These are phyloP conservation scores for Solanum arcanum DNA, from an alignment of 257 asterid species.

Conservation along the genomic window DNA sequence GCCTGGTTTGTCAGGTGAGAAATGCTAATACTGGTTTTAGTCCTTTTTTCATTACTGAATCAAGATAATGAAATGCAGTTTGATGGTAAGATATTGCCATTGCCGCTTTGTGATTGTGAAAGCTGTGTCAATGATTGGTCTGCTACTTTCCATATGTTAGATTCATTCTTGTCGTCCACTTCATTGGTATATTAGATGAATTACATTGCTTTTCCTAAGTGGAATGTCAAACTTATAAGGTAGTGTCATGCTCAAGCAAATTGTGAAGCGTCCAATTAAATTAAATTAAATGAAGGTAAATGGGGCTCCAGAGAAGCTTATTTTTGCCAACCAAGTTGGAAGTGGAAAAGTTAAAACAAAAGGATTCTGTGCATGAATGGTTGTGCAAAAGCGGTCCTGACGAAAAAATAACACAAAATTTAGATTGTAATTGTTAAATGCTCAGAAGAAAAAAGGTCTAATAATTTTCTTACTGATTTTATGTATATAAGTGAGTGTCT, in stretches of 20 bases:
- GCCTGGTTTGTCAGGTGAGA: constrained; percentile 3
- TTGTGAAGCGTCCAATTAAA: background rate
- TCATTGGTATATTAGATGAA: background rate
- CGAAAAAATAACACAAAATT: background rate
- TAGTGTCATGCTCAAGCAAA: background rate
- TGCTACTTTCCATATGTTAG: background rate
- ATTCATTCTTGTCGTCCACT: background rate
- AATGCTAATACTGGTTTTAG: background rate
- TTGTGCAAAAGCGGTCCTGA: background rate
- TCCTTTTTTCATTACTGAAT: background rate
- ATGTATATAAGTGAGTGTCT: too few relatives aligned
- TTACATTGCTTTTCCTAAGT: background rate
- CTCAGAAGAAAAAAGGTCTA: background rate
- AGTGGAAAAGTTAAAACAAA: background rate
- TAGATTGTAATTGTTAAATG: background rate
- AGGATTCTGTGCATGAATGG: background rate
- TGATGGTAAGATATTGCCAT: background rate
- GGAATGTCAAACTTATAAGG: background rate
- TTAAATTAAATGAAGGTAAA: too few relatives aligned
- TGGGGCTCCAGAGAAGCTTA: background rate
- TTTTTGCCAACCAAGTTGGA: background rate
- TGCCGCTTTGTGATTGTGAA: background rate
- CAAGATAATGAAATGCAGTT: background rate
- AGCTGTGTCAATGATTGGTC: background rate
- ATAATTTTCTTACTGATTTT: too few relatives aligned